Evolutionary conservation across 106 monocot genomes (phyloP), one percentile per base, ranked within the genome.

Genomic region (Dioscorea zingiberensis): DNA sequence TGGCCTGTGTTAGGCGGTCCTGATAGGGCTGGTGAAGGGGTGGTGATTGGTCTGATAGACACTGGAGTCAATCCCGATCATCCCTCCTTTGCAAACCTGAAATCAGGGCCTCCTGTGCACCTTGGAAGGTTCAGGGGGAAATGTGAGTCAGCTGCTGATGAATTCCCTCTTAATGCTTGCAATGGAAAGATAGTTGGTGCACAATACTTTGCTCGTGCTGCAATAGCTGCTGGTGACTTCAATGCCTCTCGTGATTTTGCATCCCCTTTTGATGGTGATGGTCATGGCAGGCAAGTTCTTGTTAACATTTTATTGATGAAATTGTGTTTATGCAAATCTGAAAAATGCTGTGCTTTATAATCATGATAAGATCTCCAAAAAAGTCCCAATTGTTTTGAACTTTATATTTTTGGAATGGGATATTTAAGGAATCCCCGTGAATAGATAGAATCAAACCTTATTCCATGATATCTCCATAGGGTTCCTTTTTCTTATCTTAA

Each of bases 11-110:
- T 82, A 15, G 92, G 92, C 11, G 88, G 88, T 2, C 65, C 77
- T 9, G 76, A 82, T 57, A 53, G 48, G 0, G 51, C 92, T 11
- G 92, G 88, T 2, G 85, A 82, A 5, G 85, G 88, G 8, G 74
- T 93, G 18, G 84, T 93, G 29, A 82, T 93, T 44, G 92, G 92
- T 13, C 68, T 88, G 65, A 49, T 93, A n/a, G 92, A 93, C 77
- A 88, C 88, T 11, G 92, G 88, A 13, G 82, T 93, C 48, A 80
- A 93, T 55, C 82, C 84, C 0, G 64, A 69, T 13, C 87, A 93
- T 32, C 87, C 92, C 19, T 88, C 87, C 67, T 93, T 93, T 51
- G 25, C 72, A 48, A 80, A 70, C 59, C 32, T 27, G 47, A 21
- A 45, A 46, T 47, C 60, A 32, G 16, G 47, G 22, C 19, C 26